Evolutionary conservation across 306 rosid species (phyloP).

Genomic region (Acacia acuminata): DNA sequence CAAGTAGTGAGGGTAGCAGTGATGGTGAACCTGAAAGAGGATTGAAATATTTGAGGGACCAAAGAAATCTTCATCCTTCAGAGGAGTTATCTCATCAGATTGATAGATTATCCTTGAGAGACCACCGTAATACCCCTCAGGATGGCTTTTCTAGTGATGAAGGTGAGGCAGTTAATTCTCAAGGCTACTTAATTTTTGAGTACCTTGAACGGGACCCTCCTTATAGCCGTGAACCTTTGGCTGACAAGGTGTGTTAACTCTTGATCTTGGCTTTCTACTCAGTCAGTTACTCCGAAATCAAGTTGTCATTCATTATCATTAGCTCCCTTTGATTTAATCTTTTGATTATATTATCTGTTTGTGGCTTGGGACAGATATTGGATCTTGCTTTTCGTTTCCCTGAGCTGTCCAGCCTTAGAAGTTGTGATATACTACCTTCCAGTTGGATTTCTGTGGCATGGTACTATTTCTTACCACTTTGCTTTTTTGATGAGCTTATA

Average conservation of each 20-base stretch:
- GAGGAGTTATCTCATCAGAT: slow-evolving; percentile 42
- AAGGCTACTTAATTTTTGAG: slow-evolving; percentile 58
- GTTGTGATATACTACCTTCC: slow-evolving; percentile 63
- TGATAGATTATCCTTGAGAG: slow-evolving; percentile 53
- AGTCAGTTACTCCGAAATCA: background rate
- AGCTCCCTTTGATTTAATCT: background rate
- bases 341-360: slow-evolving; percentile 17
- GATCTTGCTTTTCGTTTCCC: slow-evolving; percentile 63
- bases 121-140: slow-evolving; percentile 37
- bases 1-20: slow-evolving; percentile 73
- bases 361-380: slow-evolving; percentile 47
- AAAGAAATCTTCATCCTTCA: slow-evolving; percentile 35
- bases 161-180: slow-evolving; percentile 55
- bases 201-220: slow-evolving; percentile 65
- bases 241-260: slow-evolving; percentile 58
- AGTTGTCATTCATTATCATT: background rate
- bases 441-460: slow-evolving; percentile 88
- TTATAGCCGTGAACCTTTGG: slow-evolving; percentile 74
- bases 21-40: slow-evolving; percentile 58
- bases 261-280: background rate
- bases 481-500: background rate
- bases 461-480: slow-evolving; percentile 39
- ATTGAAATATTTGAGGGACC: slow-evolving; percentile 40
- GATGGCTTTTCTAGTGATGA: slow-evolving; percentile 72
- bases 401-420: slow-evolving; percentile 54